phyloP scores from a whole-genome alignment of 2,329 filamentous ascomycete genomes.

The Graphiopsis chlorocephala region DNA sequence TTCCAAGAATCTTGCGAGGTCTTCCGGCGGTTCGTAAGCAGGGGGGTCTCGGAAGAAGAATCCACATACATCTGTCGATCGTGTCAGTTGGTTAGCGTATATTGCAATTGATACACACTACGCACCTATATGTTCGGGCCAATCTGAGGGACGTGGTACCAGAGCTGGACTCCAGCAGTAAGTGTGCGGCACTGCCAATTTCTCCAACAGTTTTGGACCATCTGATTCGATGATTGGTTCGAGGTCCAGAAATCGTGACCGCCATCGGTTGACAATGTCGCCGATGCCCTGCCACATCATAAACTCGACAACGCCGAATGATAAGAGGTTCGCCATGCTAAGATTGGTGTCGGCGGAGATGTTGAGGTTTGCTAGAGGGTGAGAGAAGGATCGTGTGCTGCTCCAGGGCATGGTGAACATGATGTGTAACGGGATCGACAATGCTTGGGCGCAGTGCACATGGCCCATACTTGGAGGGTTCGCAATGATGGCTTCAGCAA shows the following conservation, averaged over 20 bases:
- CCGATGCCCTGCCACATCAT: slow-evolving; percentile 89
- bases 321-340: slow-evolving; percentile 71
- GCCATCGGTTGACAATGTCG: slow-evolving; percentile 73
- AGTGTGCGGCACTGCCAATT: slow-evolving; percentile 71
- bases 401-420: slow-evolving; percentile 97
- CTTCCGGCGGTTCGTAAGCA: slow-evolving; percentile 60
- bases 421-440: slow-evolving; percentile 71
- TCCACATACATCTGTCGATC: slow-evolving; percentile 57
- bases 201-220: slow-evolving; percentile 74
- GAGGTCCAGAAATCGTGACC: slow-evolving; percentile 64
- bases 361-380: slow-evolving; percentile 77
- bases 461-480: slow-evolving; percentile 74
- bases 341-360: slow-evolving; percentile 68
- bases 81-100: background rate
- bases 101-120: background rate
- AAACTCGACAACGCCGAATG: slow-evolving; percentile 79
- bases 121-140: slow-evolving; percentile 57
- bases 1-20: slow-evolving; percentile 62
- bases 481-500: slow-evolving; percentile 76
- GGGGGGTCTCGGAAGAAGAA: slow-evolving; percentile 67
- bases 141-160: slow-evolving; percentile 19
- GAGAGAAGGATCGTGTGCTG: slow-evolving; percentile 75
- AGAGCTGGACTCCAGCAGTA: slow-evolving; percentile 53
- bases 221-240: slow-evolving; percentile 70
- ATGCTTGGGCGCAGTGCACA: slow-evolving; percentile 69